Evolutionary conservation across 768 basidiomycete species (phyloP).

Genomic region (Lyophyllum shimeji): DNA sequence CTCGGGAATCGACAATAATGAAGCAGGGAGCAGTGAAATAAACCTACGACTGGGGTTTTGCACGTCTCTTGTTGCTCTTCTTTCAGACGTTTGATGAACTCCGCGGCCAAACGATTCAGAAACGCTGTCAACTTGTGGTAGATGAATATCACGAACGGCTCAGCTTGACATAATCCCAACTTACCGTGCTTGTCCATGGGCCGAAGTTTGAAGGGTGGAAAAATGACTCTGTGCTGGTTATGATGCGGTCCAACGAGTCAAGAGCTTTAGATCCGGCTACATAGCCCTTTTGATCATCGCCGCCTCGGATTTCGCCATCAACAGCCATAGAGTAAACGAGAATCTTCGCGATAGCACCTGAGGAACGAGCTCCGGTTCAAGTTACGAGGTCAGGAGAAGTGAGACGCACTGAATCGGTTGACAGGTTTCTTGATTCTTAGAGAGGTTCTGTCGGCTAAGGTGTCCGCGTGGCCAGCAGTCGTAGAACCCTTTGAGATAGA

Average conservation of each 20-base stretch:
- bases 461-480: constrained; percentile 72
- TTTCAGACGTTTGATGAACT: constrained; percentile 77
- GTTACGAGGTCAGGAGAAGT: not conserved
- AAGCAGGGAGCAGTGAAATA: not conserved
- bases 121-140: constrained; percentile 58
- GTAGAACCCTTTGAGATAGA: constrained; percentile 45
- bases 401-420: constrained; percentile 57
- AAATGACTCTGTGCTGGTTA: constrained; percentile 91
- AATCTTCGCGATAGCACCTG: constrained; percentile 79
- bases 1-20: not conserved
- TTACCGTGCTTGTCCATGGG: constrained; percentile 68
- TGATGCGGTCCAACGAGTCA: constrained; percentile 81
- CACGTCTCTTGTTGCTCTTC: constrained; percentile 79
- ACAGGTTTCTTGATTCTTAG: constrained; percentile 68
- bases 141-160: constrained; percentile 5
- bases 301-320: constrained; percentile 63
- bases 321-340: constrained; percentile 88
- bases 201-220: constrained; percentile 96
- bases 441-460: constrained; percentile 51
- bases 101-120: constrained; percentile 67
- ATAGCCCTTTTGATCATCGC: constrained; percentile 48
- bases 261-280: constrained; percentile 86
- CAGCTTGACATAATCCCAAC: constrained; percentile 17
- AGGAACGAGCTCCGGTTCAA: constrained; percentile 7
- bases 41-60: constrained; percentile 70